Evolutionary conservation across 2,329 filamentous ascomycete genomes (phyloP).

Genomic region (Exophiala aquamarina): DNA sequence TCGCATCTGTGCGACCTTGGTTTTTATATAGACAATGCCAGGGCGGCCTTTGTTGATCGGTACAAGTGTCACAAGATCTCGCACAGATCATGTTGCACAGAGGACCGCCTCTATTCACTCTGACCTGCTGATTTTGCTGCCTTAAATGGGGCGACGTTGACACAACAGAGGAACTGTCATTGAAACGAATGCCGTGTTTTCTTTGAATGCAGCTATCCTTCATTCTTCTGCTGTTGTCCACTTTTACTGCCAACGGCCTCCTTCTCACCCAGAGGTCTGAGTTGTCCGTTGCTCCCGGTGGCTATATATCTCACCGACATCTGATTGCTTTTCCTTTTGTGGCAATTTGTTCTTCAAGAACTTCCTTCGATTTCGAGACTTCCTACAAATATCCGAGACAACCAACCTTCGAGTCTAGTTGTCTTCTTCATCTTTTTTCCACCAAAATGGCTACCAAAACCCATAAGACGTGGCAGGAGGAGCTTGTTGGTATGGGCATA

Average conservation of each 20-base stretch:
- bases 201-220: conserved; percentile 21
- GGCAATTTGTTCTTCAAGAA: conserved; percentile 2
- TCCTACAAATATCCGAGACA: background rate
- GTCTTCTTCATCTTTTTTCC: background rate
- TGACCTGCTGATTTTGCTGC: conserved; percentile 18
- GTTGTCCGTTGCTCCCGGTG: conserved; percentile 7
- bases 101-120: conserved; percentile 13
- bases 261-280: conserved; percentile 6
- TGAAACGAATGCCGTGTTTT: conserved; percentile 15
- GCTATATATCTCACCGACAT: conserved; percentile 14
- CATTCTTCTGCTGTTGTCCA: conserved; percentile 2
- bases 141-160: conserved; percentile 22
- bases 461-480: conserved; percentile 51
- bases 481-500: conserved; percentile 52
- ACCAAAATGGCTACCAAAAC: conserved; percentile 25
- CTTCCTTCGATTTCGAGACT: background rate
- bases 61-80: conserved; percentile 26
- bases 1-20: conserved; percentile 18
- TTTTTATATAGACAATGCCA: conserved; percentile 23
- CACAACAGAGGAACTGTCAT: conserved; percentile 16
- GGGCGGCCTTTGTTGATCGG: conserved; percentile 18
- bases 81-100: conserved; percentile 21
- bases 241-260: conserved; percentile 4
- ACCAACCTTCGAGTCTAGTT: too few species aligned
- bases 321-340: conserved; percentile 4